These are phyloP conservation scores for Pseudocercospora crystallina DNA, from an alignment of 2,329 filamentous ascomycete genomes.

Conservation along the genomic window DNA sequence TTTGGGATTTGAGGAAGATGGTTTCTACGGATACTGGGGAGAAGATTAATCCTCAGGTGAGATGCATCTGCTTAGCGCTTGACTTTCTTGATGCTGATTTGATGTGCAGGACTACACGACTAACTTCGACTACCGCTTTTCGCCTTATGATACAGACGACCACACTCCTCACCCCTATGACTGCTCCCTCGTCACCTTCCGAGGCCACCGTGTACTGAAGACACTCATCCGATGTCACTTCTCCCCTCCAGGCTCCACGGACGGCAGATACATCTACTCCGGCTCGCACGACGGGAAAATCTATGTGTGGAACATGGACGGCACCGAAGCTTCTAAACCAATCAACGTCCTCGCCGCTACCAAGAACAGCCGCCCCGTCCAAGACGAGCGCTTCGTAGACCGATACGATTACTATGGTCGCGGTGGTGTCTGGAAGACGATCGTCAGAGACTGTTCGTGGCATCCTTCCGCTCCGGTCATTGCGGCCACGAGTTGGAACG, in stretches of 20 bases:
- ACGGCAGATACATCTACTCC: constrained; percentile 89
- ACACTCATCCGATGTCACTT: constrained; percentile 96
- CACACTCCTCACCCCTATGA: constrained; percentile 78
- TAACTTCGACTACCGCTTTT: constrained; percentile 73
- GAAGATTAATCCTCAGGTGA: constrained; percentile 50
- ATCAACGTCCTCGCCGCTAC: constrained; percentile 78
- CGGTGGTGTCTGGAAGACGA: constrained; percentile 66
- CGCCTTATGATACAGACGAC: constrained; percentile 62
- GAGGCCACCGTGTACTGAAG: constrained; percentile 82
- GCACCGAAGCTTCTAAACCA: constrained; percentile 66
- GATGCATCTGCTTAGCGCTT: too few relatives aligned
- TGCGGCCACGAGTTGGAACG: constrained; percentile 84
- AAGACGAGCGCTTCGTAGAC: constrained; percentile 54
- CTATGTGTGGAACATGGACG: constrained; percentile 91
- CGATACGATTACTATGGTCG: constrained; percentile 60
- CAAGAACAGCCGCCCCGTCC: constrained; percentile 57
- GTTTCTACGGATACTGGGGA: constrained; percentile 68
- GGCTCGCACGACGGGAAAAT: constrained; percentile 88
- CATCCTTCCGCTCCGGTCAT: constrained; percentile 81
- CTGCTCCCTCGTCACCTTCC: constrained; percentile 90
- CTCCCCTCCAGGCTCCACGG: constrained; percentile 79
- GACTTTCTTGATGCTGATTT: background rate
- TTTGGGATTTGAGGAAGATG: constrained; percentile 93
- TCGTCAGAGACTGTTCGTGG: constrained; percentile 87
- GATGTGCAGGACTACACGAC: constrained; percentile 53